Conservation (phyloP, 768 basidiomycete genomes). For the Pulveroboletus ravenelii region DNA sequence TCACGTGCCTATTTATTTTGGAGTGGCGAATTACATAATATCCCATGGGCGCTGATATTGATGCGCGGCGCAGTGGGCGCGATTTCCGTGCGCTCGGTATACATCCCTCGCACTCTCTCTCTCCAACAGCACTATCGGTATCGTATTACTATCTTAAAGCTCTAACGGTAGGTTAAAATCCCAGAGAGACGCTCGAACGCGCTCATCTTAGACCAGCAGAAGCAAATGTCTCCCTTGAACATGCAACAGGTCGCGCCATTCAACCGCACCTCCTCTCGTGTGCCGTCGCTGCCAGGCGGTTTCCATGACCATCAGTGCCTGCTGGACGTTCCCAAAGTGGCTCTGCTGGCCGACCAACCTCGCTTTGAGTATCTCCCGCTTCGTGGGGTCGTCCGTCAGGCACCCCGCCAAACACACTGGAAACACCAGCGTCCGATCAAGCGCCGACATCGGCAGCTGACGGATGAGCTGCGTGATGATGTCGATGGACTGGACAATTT, state of each 20-base stretch:
- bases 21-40: conserved; percentile 17
- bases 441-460: conserved; percentile 50
- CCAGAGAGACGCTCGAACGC: neutral
- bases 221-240: conserved; percentile 28
- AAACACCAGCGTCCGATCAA: conserved; percentile 67
- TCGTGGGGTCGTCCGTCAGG: conserved; percentile 60
- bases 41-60: conserved; percentile 16
- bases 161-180: conserved; percentile 14
- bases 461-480: conserved; percentile 49
- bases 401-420: conserved; percentile 72
- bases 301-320: conserved; percentile 59
- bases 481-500: conserved; percentile 58
- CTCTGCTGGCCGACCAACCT: conserved; percentile 52
- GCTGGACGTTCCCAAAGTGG: conserved; percentile 55
- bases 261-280: conserved; percentile 45
- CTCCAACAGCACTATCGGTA: conserved; percentile 12
- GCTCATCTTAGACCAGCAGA: conserved; percentile 27
- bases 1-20: conserved; percentile 33
- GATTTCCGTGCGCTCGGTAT: conserved; percentile 32
- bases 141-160: conserved; percentile 14
- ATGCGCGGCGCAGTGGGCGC: conserved; percentile 8
- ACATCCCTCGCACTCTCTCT: conserved; percentile 5
- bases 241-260: conserved; percentile 53
- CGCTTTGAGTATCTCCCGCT: conserved; percentile 54
- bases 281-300: conserved; percentile 67